A percentile compares a stretch with the other conserved stretches of the same genome.
phyloP scores from a whole-genome alignment of 352 stramenopile genomes.

The Phytophthora vignae region DNA sequence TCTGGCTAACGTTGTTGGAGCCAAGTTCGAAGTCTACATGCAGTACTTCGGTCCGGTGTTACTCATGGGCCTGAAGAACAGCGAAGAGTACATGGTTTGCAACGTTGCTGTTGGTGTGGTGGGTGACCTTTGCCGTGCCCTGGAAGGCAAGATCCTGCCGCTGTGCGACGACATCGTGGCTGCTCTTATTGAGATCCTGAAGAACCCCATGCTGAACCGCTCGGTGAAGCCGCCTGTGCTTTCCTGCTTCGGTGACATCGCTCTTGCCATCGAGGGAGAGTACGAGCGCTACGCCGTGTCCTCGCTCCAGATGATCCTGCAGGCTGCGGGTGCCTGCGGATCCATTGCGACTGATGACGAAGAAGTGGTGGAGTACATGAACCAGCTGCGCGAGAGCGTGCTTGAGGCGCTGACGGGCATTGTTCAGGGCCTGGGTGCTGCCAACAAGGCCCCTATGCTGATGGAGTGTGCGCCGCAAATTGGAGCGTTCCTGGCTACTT shows the following conservation, averaged over 20 bases:
- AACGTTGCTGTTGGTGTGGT: slow-evolving; percentile 95
- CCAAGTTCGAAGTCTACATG: slow-evolving; percentile 97
- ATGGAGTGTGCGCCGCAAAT: slow-evolving; percentile 87
- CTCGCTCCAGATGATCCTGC: slow-evolving; percentile 87
- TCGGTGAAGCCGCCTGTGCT: slow-evolving; percentile 97
- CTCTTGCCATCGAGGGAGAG: slow-evolving; percentile 94
- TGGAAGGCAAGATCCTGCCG: slow-evolving; percentile 92
- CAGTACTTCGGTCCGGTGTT: slow-evolving; percentile 93
- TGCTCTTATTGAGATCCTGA: slow-evolving; percentile 95
- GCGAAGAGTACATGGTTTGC: slow-evolving; percentile 97
- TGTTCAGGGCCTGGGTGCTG: slow-evolving; percentile 94
- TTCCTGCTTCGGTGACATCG: slow-evolving; percentile 97
- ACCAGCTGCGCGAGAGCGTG: slow-evolving; percentile 95
- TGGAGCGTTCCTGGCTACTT: slow-evolving; percentile 88
- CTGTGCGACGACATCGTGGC: slow-evolving; percentile 96
- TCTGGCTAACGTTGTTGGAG: slow-evolving; percentile 93
- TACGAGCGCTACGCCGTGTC: slow-evolving; percentile 90
- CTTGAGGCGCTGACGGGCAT: slow-evolving; percentile 98
- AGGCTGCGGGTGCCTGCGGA: slow-evolving; percentile 87
- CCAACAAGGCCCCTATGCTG: slow-evolving; percentile 88
- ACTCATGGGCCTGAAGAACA: slow-evolving; percentile 93
- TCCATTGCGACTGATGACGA: slow-evolving; percentile 94
- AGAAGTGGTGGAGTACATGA: slow-evolving; percentile 98
- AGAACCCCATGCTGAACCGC: slow-evolving; percentile 93
- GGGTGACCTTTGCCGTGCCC: slow-evolving; percentile 94